These are phyloP conservation scores for Terana coerulea DNA, from an alignment of 768 basidiomycete genomes.

Conservation along the genomic window DNA sequence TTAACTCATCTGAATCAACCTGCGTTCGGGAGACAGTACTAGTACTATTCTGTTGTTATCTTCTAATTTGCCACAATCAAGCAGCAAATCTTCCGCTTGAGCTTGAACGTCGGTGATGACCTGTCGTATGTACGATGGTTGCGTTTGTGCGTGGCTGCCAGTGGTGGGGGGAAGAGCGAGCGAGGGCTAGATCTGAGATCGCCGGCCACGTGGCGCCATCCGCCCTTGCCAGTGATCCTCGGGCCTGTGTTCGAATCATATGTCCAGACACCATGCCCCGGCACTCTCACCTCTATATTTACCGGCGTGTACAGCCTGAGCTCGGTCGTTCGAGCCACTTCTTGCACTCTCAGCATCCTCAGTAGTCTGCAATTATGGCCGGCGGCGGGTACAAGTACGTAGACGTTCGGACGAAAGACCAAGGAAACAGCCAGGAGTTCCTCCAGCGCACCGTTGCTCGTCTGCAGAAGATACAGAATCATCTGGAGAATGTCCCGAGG, in stretches of 20 bases:
- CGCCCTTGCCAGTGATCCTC: too few relatives aligned
- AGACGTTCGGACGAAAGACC: neutral
- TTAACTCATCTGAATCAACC: too few relatives aligned
- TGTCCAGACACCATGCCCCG: slow-evolving; percentile 1
- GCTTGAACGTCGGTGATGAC: too few relatives aligned
- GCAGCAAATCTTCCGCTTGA: too few relatives aligned
- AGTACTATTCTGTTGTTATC: too few relatives aligned
- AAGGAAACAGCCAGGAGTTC: slow-evolving; percentile 40
- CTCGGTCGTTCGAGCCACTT: neutral
- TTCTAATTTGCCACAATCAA: too few relatives aligned
- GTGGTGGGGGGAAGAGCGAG: too few relatives aligned
- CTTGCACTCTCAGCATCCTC: neutral
- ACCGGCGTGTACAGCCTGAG: neutral
- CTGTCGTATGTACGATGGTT: too few relatives aligned
- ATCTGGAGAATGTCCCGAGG: slow-evolving; percentile 53
- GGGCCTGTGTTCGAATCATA: slow-evolving; percentile 4
- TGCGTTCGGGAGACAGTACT: too few relatives aligned
- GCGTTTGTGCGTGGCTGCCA: too few relatives aligned
- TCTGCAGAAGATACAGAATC: slow-evolving; percentile 63
- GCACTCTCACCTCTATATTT: neutral
- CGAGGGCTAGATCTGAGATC: too few relatives aligned
- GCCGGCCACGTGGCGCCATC: too few relatives aligned
- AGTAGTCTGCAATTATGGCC: neutral
- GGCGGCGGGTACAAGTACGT: neutral
- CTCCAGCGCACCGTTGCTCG: slow-evolving; percentile 60